These are phyloP conservation scores for Claviceps cyperi DNA, from an alignment of 2,329 filamentous ascomycete genomes.

Conservation along the genomic window DNA sequence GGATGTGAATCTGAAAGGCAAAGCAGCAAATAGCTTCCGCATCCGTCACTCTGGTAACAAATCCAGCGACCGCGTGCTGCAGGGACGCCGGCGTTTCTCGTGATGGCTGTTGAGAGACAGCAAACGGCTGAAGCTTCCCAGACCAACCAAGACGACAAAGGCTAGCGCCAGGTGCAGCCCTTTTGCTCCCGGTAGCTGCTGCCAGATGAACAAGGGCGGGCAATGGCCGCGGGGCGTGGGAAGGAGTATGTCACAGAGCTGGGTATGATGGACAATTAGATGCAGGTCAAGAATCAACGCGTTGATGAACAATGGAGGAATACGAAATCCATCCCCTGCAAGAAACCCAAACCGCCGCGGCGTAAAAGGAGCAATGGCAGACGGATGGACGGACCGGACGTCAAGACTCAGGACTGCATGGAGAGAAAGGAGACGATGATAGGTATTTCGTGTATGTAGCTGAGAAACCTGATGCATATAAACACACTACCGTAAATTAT, in stretches of 20 bases:
- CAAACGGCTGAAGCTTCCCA: neutral
- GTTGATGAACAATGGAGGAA: neutral
- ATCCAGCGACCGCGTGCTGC: neutral
- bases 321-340: neutral
- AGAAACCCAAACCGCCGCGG: neutral
- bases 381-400: neutral
- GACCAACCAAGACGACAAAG: neutral
- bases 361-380: neutral
- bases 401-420: neutral
- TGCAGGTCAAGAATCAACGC: neutral
- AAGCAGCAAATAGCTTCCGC: conserved; percentile 5
- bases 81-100: neutral
- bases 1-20: conserved; percentile 2
- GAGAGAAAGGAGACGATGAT: neutral
- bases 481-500: neutral
- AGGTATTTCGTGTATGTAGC: neutral
- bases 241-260: neutral
- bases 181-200: neutral
- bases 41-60: conserved; percentile 12
- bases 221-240: neutral
- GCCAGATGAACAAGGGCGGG: neutral
- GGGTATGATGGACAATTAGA: neutral
- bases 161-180: neutral
- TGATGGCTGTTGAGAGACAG: neutral
- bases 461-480: neutral